A percentile compares a stretch with the other conserved stretches of the same genome.
Conservation (phyloP, 2,329 filamentous ascomycete species). For the Xylariaceae sp. region DNA sequence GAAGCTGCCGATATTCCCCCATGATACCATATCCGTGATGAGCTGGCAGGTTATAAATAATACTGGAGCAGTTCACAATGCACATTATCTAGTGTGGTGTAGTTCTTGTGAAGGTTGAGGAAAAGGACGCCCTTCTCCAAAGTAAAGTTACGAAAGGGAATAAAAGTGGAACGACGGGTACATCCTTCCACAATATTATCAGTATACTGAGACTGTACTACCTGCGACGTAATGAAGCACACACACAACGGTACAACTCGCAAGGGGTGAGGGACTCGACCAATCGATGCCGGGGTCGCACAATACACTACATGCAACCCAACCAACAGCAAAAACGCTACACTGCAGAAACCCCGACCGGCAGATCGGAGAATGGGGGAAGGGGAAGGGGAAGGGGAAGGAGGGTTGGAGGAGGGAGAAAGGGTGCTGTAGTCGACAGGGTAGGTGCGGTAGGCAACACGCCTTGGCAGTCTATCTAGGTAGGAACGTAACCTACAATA, state of each 20-base stretch:
- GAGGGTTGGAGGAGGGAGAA: not conserved
- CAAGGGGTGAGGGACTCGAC: not conserved
- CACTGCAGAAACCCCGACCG: constrained; percentile 13
- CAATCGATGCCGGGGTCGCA: constrained; percentile 11
- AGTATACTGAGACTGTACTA: too few species aligned
- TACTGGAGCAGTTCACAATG: constrained; percentile 8
- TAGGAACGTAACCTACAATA: not conserved
- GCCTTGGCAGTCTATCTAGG: not conserved
- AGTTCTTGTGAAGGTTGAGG: not conserved
- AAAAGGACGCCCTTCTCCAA: not conserved
- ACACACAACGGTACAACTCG: too few species aligned
- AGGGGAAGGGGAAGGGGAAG: not conserved
- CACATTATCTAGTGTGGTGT: constrained; percentile 1
- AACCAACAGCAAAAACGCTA: constrained; percentile 8
- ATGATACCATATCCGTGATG: constrained; percentile 13
- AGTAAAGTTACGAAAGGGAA: not conserved
- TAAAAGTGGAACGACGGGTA: too few species aligned
- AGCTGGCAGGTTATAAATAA: constrained; percentile 10
- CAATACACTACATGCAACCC: constrained; percentile 2
- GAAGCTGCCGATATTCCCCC: constrained; percentile 7
- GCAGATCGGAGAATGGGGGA: constrained; percentile 16
- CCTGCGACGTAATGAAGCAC: too few species aligned
- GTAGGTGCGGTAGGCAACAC: not conserved
- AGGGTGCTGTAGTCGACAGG: too few species aligned
- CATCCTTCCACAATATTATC: too few species aligned